Evolutionary conservation across 2,329 filamentous ascomycete species (phyloP).

Genomic region (Magnaporthiopsis poae): DNA sequence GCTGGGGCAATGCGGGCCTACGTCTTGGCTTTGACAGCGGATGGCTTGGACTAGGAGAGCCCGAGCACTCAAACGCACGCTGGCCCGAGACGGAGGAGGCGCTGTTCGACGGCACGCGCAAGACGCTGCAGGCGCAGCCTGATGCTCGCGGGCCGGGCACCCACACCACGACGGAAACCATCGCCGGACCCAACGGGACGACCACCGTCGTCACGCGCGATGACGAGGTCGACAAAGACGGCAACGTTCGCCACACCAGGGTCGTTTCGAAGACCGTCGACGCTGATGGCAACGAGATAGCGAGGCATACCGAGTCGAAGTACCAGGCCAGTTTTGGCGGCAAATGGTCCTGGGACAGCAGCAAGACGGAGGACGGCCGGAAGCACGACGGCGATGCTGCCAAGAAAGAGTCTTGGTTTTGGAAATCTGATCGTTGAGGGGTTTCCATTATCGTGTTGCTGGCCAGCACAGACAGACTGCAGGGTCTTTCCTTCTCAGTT

Average conservation of each 20-base stretch:
- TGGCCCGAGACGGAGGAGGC: background rate
- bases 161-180: slow-evolving; percentile 1
- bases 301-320: slow-evolving; percentile 22
- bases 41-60: background rate
- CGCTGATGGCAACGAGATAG: slow-evolving; percentile 30
- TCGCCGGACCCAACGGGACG: slow-evolving; percentile 4
- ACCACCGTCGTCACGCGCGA: slow-evolving; percentile 28
- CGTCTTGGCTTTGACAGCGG: background rate
- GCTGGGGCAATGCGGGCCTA: background rate
- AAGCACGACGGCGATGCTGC: background rate
- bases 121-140: background rate
- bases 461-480: background rate
- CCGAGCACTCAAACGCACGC: background rate
- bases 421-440: background rate
- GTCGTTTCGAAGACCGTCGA: slow-evolving; percentile 31
- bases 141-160: slow-evolving; percentile 1
- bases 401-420: background rate
- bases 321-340: slow-evolving; percentile 2
- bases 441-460: background rate
- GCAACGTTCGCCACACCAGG: slow-evolving; percentile 31
- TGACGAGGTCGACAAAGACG: slow-evolving; percentile 33
- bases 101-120: background rate
- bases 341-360: slow-evolving; percentile 4
- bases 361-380: background rate
- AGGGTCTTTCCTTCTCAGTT: background rate